Base-by-base conservation (phyloP, 2,329 filamentous ascomycete species). In the Colletotrichum liaoningense region DNA sequence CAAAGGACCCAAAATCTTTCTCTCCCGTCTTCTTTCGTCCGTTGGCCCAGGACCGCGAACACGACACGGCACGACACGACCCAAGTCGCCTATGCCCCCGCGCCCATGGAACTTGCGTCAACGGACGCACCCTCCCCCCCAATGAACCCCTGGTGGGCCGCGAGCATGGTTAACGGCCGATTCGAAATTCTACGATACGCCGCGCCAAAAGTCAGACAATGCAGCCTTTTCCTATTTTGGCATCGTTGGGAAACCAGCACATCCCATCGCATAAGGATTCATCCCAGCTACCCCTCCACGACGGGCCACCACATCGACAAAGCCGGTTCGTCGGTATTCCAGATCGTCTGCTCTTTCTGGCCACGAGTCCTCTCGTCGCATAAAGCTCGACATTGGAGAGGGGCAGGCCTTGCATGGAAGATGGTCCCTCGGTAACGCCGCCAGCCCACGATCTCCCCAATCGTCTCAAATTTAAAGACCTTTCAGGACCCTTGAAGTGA, bases 401-500 rank as follows among this genome's bases (percentile, higher is more conserved):
- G 19, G 52, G 26, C 64, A 8, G 38, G 11, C 57, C 52, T 38
- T 49, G 59, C 64, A 49, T 65, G n/a, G 64, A 30, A 46, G 7
- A 58, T 28, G 65, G 59, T 42, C 35, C 28, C 14, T 63, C 35
- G 22, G 52, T 69, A 28, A 58, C 58, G 49, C 57, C 55, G 28
- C 49, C 57, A 46, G 42, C 46, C 57, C 46, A 33, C 63, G 33
- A 35, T 57, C 46, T 62, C 28, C 64, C 69, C 42, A 49, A 46
- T 46, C 70, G 42, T 74, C 56, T 56, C 66, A 63, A 58, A 55
- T 28, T 49, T 49, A 14, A 49, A 57, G 38, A 16, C 38, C 42
- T 33, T 54, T 75, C 63, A 75, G n/a, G 66, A 65, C 52, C 66
- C 71, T 54, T 74, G 73, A 38, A 88, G 75, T 14, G 81, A 81